Evolutionary conservation across 2,329 filamentous ascomycete species (phyloP).

Genomic region (Geosmithia flava): DNA sequence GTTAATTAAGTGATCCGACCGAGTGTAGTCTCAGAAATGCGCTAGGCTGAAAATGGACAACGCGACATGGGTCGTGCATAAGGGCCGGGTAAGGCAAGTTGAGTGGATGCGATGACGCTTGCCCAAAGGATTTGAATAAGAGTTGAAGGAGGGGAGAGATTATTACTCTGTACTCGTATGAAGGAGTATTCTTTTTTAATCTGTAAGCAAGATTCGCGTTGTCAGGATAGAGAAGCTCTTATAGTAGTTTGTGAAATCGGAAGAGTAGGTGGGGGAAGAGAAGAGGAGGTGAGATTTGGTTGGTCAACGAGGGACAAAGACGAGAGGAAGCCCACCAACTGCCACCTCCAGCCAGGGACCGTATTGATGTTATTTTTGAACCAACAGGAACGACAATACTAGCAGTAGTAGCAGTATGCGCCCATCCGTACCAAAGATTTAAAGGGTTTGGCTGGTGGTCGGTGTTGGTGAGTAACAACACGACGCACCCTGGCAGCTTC

Average conservation of each 20-base stretch:
- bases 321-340: neutral
- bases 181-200: neutral
- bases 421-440: neutral
- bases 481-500: neutral
- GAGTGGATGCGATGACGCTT: neutral
- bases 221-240: neutral
- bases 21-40: neutral
- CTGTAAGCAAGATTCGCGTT: neutral
- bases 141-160: neutral
- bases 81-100: neutral
- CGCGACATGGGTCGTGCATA: constrained; percentile 1
- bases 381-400: neutral
- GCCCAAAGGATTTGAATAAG: neutral
- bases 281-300: neutral
- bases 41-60: neutral
- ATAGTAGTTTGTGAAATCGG: neutral
- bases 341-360: neutral
- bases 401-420: too few species aligned
- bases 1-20: neutral
- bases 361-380: neutral
- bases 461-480: neutral
- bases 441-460: neutral
- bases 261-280: neutral
- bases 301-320: neutral
- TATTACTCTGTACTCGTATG: too few species aligned